phyloP scores from a whole-genome alignment of 1,284 basidiomycete genomes.

The Cryptococcus sp. region DNA sequence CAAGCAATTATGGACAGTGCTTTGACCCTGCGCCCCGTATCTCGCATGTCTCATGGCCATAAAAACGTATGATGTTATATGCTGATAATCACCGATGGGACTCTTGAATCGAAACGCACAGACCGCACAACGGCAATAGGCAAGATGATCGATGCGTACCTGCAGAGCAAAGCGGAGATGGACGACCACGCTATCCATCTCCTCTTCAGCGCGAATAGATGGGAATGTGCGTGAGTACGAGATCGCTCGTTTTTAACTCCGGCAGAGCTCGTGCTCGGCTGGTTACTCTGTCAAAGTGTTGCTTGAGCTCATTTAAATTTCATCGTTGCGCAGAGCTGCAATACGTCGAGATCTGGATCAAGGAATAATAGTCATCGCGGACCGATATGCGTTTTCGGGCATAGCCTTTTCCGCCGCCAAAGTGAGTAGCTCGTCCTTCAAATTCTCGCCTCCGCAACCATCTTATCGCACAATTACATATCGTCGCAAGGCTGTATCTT shows the following conservation, averaged over 20 bases:
- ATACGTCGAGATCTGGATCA: slow-evolving; percentile 65
- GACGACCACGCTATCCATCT: slow-evolving; percentile 92
- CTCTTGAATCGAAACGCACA: slow-evolving; percentile 44
- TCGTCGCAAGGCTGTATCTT: neutral
- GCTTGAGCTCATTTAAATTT: neutral
- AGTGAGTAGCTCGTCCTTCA: slow-evolving; percentile 43
- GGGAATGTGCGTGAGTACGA: slow-evolving; percentile 82
- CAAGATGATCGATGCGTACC: slow-evolving; percentile 89
- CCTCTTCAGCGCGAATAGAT: slow-evolving; percentile 94
- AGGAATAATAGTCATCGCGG: slow-evolving; percentile 80
- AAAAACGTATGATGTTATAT: neutral
- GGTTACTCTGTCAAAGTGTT: too few relatives aligned
- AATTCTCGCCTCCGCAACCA: slow-evolving; percentile 45
- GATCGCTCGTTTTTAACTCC: neutral
- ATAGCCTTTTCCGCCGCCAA: slow-evolving; percentile 93
- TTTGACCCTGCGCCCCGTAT: too few relatives aligned
- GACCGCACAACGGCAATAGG: slow-evolving; percentile 92
- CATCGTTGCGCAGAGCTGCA: slow-evolving; percentile 57
- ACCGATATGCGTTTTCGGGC: slow-evolving; percentile 96
- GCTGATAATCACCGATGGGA: neutral
- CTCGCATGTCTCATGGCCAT: neutral
- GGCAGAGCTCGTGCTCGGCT: too few relatives aligned
- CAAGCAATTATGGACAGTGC: too few relatives aligned
- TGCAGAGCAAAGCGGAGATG: slow-evolving; percentile 78
- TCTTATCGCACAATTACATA: slow-evolving; percentile 42